Evolutionary conservation across 805 yeast genomes (phyloP).

Genomic region (Zygoascus tannicola): DNA sequence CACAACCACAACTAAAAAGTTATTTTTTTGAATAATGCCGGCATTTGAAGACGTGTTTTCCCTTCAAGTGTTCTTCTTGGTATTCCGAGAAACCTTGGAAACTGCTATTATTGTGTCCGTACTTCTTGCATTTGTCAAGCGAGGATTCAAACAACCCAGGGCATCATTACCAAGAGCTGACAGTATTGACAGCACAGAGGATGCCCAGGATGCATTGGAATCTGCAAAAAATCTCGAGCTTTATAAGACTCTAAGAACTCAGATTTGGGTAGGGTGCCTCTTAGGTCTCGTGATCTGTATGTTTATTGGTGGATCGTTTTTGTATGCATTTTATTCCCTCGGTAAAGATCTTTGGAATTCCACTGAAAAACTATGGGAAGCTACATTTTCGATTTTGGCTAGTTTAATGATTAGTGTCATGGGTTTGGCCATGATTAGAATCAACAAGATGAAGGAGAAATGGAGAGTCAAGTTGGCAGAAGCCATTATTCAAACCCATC

Average conservation of each 20-base stretch:
- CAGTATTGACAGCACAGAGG: constrained; percentile 29
- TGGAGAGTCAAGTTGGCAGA: constrained; percentile 59
- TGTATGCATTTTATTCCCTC: constrained; percentile 58
- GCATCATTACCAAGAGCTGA: neutral
- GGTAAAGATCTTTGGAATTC: constrained; percentile 83
- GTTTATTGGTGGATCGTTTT: constrained; percentile 62
- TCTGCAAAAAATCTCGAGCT: constrained; percentile 13
- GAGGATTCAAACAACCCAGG: constrained; percentile 39
- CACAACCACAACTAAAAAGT: neutral
- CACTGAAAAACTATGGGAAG: constrained; percentile 88
- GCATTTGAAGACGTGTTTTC: constrained; percentile 37
- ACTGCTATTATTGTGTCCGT: constrained; percentile 84
- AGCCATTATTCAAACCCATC: constrained; percentile 25
- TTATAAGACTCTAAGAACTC: constrained; percentile 45
- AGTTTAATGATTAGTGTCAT: constrained; percentile 70
- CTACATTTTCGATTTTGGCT: constrained; percentile 67
- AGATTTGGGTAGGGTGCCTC: constrained; percentile 76
- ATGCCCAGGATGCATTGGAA: constrained; percentile 3
- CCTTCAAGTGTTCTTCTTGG: constrained; percentile 76
- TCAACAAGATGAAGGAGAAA: constrained; percentile 73
- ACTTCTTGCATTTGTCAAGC: constrained; percentile 74
- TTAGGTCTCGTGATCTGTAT: constrained; percentile 63
- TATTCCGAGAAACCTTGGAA: constrained; percentile 82
- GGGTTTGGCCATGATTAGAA: constrained; percentile 76
- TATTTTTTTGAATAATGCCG: constrained; percentile 1